A percentile compares a stretch with the other conserved stretches of the same genome.
Evolutionary conservation across 106 monocot species (phyloP).

Genomic region (Cymbidium sinense): DNA sequence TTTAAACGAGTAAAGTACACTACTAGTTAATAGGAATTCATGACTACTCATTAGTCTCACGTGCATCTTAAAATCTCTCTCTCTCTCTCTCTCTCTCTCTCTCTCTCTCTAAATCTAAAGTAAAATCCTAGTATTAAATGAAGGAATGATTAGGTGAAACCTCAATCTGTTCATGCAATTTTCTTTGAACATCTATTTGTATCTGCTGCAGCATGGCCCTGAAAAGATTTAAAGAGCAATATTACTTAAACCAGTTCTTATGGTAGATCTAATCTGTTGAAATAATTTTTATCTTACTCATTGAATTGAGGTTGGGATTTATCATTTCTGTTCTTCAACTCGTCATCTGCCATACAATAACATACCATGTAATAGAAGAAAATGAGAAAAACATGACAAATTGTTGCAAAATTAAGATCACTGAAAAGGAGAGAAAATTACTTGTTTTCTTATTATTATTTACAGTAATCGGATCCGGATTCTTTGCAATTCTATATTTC

Average conservation of each 20-base stretch:
- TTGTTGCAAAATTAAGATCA: background rate
- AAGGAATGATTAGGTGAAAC: conserved; percentile 12
- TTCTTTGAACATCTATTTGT: conserved; percentile 59
- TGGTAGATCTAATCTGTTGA: background rate
- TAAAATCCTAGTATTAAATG: background rate
- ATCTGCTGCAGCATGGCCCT: conserved; percentile 45
- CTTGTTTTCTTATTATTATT: conserved; percentile 12
- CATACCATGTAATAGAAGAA: background rate
- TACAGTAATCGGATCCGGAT: conserved; percentile 10
- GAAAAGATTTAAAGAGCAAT: conserved; percentile 6
- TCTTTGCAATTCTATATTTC: conserved; percentile 73
- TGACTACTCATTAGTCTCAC: too few species aligned
- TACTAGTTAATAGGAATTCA: too few species aligned
- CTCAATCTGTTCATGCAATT: conserved; percentile 62
- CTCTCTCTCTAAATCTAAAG: too few species aligned
- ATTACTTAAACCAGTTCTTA: background rate
- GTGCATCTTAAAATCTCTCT: too few species aligned
- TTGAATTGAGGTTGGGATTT: conserved; percentile 10
- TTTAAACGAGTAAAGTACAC: too few species aligned
- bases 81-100: background rate
- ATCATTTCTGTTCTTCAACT: background rate
- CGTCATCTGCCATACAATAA: background rate
- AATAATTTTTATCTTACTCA: conserved; percentile 25
- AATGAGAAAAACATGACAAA: background rate
- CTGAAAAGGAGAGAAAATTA: background rate